Conservation (phyloP, 169 alveolate genomes). For the Besnoitia besnoiti region DNA sequence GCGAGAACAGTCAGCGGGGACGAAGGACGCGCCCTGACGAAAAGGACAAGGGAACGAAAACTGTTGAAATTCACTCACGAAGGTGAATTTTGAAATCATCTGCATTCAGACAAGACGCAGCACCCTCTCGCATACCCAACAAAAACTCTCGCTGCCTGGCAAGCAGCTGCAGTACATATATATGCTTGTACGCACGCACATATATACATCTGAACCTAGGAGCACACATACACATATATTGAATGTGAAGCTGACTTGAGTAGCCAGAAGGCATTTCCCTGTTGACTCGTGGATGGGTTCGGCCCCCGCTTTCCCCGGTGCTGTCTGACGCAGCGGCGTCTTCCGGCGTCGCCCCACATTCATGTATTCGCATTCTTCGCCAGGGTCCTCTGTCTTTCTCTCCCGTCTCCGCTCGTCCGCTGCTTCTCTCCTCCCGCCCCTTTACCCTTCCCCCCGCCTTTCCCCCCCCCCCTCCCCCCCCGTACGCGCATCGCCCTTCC, state of each 20-base stretch:
- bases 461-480: too few species aligned
- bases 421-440: not conserved
- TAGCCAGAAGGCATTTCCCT: not conserved
- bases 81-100: not conserved
- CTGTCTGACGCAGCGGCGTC: too few species aligned
- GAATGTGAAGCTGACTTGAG: too few species aligned
- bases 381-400: too few species aligned
- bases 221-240: too few species aligned
- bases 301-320: not conserved
- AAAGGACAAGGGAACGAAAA: not conserved
- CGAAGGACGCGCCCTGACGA: too few species aligned
- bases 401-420: too few species aligned
- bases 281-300: not conserved
- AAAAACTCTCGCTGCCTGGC: too few species aligned
- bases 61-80: not conserved
- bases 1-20: too few species aligned
- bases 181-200: not conserved
- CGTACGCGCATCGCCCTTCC: not conserved
- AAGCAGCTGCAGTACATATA: not conserved
- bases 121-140: not conserved
- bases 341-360: too few species aligned
- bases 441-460: too few species aligned
- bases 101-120: not conserved
- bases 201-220: too few species aligned
- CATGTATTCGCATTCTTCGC: not conserved